Evolutionary conservation across 1,284 basidiomycete genomes (phyloP).

Genomic region (Ustilago sp.): DNA sequence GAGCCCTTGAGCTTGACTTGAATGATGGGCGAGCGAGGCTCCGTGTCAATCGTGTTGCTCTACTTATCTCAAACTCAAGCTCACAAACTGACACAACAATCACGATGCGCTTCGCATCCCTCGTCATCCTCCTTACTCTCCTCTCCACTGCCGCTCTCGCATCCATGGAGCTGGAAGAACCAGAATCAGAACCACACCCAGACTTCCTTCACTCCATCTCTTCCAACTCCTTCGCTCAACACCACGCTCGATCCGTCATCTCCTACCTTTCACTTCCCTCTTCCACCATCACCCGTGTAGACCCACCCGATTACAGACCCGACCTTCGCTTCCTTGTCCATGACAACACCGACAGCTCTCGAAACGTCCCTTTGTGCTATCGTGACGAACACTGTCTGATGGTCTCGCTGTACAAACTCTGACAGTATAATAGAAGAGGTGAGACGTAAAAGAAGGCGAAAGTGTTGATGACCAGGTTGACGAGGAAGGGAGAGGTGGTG

Average conservation of each 20-base stretch:
- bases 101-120: neutral
- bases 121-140: neutral
- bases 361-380: neutral
- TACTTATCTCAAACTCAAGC: no score
- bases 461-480: constrained; percentile 12
- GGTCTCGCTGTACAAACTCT: neutral
- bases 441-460: neutral
- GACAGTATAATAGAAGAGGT: neutral
- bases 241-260: neutral
- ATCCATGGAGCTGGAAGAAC: neutral
- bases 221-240: neutral
- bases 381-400: neutral
- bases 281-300: neutral
- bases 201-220: neutral
- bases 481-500: neutral
- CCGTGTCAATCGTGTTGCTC: no score
- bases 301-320: neutral
- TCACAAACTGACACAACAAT: no score
- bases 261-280: neutral
- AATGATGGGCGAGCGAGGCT: no score
- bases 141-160: neutral
- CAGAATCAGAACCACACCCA: neutral
- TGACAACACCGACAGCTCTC: neutral
- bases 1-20: no score
- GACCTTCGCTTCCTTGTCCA: neutral